Evolutionary conservation across 2,329 filamentous ascomycete genomes (phyloP), one percentile per base, ranked within the genome.

Genomic region (Aspergillus ochraceoroseus): DNA sequence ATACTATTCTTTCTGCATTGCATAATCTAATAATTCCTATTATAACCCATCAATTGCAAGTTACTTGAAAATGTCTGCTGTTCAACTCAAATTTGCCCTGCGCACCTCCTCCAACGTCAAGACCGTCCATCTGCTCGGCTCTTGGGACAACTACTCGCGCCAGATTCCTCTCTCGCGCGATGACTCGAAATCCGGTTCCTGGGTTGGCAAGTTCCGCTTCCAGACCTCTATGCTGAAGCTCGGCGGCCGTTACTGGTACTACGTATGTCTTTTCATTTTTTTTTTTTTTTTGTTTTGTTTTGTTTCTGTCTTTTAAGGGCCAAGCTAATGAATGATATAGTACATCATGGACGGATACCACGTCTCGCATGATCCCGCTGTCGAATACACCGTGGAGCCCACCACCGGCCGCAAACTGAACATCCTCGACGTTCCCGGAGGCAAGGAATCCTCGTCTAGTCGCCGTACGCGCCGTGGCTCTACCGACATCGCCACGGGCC

Each of bases 271-370:
- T 7, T 17, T 23, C 27, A 28, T 28, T 12, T n/a, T n/a, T n/a
- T n/a, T n/a, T n/a, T n/a, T n/a, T n/a, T n/a, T n/a, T n/a, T n/a
- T n/a, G n/a, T n/a, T n/a, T n/a, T n/a, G n/a, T n/a, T n/a, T n/a
- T n/a, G n/a, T 18, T 25, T 12, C 8, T 17, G 7, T n/a, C 4
- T 26, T 4, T 31, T 2, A 31, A 1, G 23, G 9, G 11, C 28
- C 2, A 5, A 18, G 19, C 51, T 54, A 43, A 61, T 31, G 11
- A 25, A 44, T 19, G 15, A 35, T 13, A 8, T 27, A 68, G 63
- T 98, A 95, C 78, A 95, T 96, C 81, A 92, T 96, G 68, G 92
- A 98, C 68, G 92, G 92, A 57, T 95, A 95, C 80, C 89, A 95
- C 69, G 84, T 94, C 66, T 89, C 89, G 48, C 90, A 96, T 77